Conservation (phyloP, 2,329 filamentous ascomycete genomes). For the Colletotrichum sansevieriae region DNA sequence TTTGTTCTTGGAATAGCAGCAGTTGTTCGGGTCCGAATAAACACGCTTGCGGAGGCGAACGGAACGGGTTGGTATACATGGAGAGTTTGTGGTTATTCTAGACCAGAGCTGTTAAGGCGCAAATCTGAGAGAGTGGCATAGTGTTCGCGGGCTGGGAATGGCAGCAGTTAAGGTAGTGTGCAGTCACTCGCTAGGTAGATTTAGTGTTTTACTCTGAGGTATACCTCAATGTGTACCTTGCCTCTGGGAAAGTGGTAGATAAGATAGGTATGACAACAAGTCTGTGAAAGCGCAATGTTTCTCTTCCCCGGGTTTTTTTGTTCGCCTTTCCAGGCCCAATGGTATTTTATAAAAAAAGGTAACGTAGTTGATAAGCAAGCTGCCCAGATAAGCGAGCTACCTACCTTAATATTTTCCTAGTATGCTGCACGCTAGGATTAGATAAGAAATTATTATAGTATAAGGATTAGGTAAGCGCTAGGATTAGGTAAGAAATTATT, state of each 20-base stretch:
- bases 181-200: neutral
- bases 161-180: neutral
- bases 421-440: too few relatives aligned
- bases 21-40: constrained; percentile 26
- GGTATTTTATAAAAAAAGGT: constrained; percentile 4
- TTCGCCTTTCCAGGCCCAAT: neutral
- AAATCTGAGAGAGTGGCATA: neutral
- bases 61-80: neutral
- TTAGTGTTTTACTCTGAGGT: neutral
- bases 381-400: too few relatives aligned
- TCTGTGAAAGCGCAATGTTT: constrained; percentile 16
- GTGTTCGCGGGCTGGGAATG: neutral
- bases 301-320: constrained; percentile 30
- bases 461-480: too few relatives aligned
- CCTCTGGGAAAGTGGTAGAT: too few relatives aligned
- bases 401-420: too few relatives aligned
- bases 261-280: neutral
- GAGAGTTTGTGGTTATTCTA: constrained; percentile 13
- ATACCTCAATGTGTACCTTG: too few relatives aligned
- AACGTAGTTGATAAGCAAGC: too few relatives aligned
- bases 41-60: constrained; percentile 6
- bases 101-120: constrained; percentile 19
- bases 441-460: too few relatives aligned
- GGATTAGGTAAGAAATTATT: too few relatives aligned
- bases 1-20: constrained; percentile 34